Percentiles rank a stretch among this genome's conserved stretches.
These are phyloP conservation scores for Boletus edulis DNA, from an alignment of 768 basidiomycete species.

Conservation along the genomic window DNA sequence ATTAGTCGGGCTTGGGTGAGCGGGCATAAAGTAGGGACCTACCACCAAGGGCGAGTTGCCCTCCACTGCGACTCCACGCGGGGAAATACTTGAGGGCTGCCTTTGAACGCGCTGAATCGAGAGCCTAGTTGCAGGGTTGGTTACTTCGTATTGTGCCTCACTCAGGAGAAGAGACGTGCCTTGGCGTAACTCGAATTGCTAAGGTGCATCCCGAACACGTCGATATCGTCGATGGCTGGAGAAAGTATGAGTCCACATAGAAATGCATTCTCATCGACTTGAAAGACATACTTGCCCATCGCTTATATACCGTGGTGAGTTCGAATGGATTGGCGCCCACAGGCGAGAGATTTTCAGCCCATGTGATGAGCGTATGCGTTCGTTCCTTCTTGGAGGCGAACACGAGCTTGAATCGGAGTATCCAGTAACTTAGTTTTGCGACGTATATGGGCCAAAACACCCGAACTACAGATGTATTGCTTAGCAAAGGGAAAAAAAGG, in stretches of 20 bases:
- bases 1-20: background rate
- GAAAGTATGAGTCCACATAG: background rate
- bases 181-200: conserved; percentile 84
- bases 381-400: conserved; percentile 37
- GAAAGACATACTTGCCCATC: conserved; percentile 50
- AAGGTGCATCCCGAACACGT: conserved; percentile 64
- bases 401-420: conserved; percentile 34
- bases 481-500: background rate
- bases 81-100: conserved; percentile 51
- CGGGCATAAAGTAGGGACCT: background rate
- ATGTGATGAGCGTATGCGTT: conserved; percentile 37
- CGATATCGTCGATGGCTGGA: conserved; percentile 68
- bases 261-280: background rate
- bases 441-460: conserved; percentile 49
- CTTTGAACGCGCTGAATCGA: conserved; percentile 51
- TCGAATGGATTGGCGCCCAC: conserved; percentile 62
- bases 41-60: conserved; percentile 47
- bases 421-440: conserved; percentile 26
- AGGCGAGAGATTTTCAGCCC: conserved; percentile 48
- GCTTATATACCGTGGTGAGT: conserved; percentile 36
- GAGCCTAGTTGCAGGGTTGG: conserved; percentile 27
- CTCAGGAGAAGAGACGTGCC: conserved; percentile 32
- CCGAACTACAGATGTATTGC: conserved; percentile 37
- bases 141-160: background rate
- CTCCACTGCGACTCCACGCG: conserved; percentile 54